phyloP scores from a whole-genome alignment of 495 filamentous ascomycete genomes.

The Corynascus novoguineensis region DNA sequence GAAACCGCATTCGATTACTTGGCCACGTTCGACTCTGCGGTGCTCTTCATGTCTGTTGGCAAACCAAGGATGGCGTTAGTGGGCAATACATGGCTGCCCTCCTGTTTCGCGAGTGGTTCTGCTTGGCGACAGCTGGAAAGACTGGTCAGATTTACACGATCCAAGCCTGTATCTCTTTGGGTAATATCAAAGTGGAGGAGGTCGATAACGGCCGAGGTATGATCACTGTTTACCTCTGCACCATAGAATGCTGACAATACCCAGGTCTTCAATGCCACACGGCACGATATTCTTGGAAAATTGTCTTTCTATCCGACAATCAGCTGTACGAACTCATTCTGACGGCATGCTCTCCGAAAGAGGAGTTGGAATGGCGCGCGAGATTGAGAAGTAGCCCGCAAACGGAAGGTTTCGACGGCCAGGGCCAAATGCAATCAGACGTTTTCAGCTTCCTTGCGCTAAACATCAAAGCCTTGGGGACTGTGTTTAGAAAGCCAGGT shows the following conservation, averaged over 20 bases:
- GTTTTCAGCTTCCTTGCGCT: constrained; percentile 58
- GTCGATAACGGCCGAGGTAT: constrained; percentile 79
- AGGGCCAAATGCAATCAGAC: constrained; percentile 41
- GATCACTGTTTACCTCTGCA: background rate
- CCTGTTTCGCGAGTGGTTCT: constrained; percentile 75
- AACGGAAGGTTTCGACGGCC: constrained; percentile 33
- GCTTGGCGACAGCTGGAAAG: constrained; percentile 64
- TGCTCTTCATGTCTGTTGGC: constrained; percentile 79
- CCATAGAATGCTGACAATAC: constrained; percentile 10
- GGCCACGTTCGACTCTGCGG: constrained; percentile 83
- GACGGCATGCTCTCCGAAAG: constrained; percentile 77
- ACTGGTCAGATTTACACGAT: constrained; percentile 60
- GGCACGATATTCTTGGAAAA: constrained; percentile 85
- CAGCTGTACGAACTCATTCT: constrained; percentile 79
- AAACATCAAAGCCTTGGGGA: constrained; percentile 67
- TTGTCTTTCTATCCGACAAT: constrained; percentile 74
- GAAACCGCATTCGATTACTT: constrained; percentile 61
- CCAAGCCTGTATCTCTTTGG: constrained; percentile 67
- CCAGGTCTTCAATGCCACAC: constrained; percentile 80
- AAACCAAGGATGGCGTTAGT: constrained; percentile 55
- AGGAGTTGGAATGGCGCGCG: constrained; percentile 72
- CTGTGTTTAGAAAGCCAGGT: constrained; percentile 63
- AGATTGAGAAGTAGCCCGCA: constrained; percentile 40
- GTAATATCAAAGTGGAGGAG: constrained; percentile 66
- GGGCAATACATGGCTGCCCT: constrained; percentile 84